Base-by-base conservation (phyloP, 1,284 basidiomycete species). In the Porodaedalea pini region DNA sequence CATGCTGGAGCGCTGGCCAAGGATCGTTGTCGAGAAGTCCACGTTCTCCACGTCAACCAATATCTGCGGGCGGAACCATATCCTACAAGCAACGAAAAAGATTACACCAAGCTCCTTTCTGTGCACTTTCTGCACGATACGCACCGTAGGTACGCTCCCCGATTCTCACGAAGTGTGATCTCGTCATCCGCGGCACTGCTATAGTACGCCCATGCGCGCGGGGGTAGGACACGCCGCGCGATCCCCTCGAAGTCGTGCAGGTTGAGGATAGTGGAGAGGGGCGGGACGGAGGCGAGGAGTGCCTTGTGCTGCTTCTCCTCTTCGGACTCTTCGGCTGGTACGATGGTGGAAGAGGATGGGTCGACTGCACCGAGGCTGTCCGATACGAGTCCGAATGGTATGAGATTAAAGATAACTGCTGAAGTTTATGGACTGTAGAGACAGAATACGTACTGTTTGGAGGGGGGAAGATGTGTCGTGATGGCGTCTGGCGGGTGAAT, bases 61-160 rank as follows among this genome's bases (percentile, higher is more conserved):
- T 41, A 98, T 78, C 13, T 93, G 83, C 10, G 94, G 94, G 15
- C 94, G 81, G 78, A 98, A 97, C 94, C 94, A 98, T 64, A 98
- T 80, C 56, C 91, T 89, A 63, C 4, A 39, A 21, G 19, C 43
- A 19, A 39, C 19, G 3, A 2, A 13, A n/a, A 56, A 19, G 49
- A 41, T 23, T 1, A 0, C 36, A 8, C 15, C n/a, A n/a, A 37
- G 13, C 8, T 17, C 32, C 45, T n/a, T 36, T 40, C 8, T 27
- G 43, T n/a, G 27, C 13, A 6, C n/a, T 51, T 37, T 40, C 15
- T 8, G 34, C 11, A 36, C 45, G 17, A n/a, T 32, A 17, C 71
- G 43, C 51, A 82, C 88, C 92, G 76, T 63, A 93, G 91, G 69
- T 89, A 98, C 0, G 92, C 92, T 49, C 83, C 79, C 58, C 89